Base-by-base conservation (phyloP, 2,329 filamentous ascomycete genomes). In the Aspergillus intermedius region DNA sequence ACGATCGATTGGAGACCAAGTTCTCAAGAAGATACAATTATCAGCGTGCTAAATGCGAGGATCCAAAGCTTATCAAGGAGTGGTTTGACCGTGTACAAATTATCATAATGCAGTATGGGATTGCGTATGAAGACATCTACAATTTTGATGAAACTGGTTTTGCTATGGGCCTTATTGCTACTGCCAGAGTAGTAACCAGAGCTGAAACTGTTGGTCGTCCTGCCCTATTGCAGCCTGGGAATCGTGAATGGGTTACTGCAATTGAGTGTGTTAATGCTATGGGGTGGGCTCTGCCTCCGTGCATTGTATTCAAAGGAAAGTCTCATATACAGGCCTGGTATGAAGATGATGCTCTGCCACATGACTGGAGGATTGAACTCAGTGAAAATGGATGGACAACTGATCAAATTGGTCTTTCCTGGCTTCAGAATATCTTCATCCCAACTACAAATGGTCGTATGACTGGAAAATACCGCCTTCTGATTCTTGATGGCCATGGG, bases 171-270 rank as follows among this genome's bases (percentile, higher is more conserved):
- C 23, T 45, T 17, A 21, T 42, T 42, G 19, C 19, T 17, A 42
- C 40, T 42, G 21, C 21, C 12, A 30, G 32, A 32, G 47, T 55
- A 9, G 45, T 53, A 48, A 50, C 42, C 12, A 34, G 49, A 42
- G 25, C 28, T 41, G 34, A 49, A 13, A 30, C 34, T 13, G 4
- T 7, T 47, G 34, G 41, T 21, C 23, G 32, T 34, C 30, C 39
- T 47, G 35, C n/a, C 35, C 19, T 54, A 42, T 25, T 54, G 43
- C 42, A 53, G 22, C 48, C 43, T 45, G 47, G 47, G 10, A 56
- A 54, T 49, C 46, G 10, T 28, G 25, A 28, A 10, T 28, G 25
- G 25, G 25, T 9, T 9, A 28, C 25, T 9, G 25, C 7, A 28
- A 28, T 28, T 28, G 25, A 28, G 9, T 28, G 25, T 28, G 8